A percentile compares a stretch with the other conserved stretches of the same genome.
These are phyloP conservation scores for Chromosphaera perkinsii DNA, from an alignment of 208 protist genomes.

Conservation along the genomic window DNA sequence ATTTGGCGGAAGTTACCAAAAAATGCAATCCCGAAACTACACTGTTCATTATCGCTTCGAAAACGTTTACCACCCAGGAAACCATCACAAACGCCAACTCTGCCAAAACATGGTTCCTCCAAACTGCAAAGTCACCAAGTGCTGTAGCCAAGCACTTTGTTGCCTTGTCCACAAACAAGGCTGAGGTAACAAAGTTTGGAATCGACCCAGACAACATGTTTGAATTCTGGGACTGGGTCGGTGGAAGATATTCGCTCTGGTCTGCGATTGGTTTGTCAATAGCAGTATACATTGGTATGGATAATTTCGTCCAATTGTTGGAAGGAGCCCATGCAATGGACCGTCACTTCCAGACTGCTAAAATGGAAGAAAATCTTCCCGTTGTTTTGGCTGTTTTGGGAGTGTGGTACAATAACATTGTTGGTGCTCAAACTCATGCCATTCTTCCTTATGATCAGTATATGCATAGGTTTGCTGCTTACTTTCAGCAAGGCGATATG, in stretches of 20 bases:
- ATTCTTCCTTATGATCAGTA: conserved; percentile 96
- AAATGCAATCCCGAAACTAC: conserved; percentile 70
- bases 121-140: conserved; percentile 22
- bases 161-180: conserved; percentile 86
- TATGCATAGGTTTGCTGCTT: conserved; percentile 86
- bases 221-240: conserved; percentile 82
- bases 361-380: conserved; percentile 60
- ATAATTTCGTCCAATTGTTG: conserved; percentile 85
- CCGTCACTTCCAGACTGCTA: conserved; percentile 54
- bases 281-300: conserved; percentile 81
- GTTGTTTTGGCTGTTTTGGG: conserved; percentile 84
- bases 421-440: conserved; percentile 79
- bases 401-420: conserved; percentile 94
- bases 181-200: conserved; percentile 75
- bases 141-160: conserved; percentile 90
- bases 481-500: conserved; percentile 90
- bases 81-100: conserved; percentile 89
- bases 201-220: conserved; percentile 93
- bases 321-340: conserved; percentile 71
- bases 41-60: conserved; percentile 91
- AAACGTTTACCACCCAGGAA: conserved; percentile 92
- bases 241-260: conserved; percentile 93
- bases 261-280: conserved; percentile 88
- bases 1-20: conserved; percentile 78
- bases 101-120: conserved; percentile 75